These are phyloP conservation scores for Phtheirospermum japonicum DNA, from an alignment of 257 asterid species.

Conservation along the genomic window DNA sequence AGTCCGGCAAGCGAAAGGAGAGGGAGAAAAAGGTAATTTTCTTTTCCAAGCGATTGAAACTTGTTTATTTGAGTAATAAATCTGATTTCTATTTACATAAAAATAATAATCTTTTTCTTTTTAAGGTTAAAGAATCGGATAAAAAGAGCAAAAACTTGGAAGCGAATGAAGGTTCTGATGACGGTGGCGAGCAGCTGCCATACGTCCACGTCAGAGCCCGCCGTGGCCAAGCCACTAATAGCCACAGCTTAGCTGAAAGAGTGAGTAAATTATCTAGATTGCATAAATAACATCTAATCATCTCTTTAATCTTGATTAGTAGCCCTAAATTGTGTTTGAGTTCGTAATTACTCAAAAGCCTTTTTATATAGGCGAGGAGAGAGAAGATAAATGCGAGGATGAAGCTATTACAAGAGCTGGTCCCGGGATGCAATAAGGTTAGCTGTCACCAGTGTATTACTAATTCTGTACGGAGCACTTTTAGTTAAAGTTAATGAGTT, in stretches of 20 bases:
- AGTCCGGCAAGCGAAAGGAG: constrained; percentile 62
- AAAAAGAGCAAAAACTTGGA: constrained; percentile 51
- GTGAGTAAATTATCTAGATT: constrained; percentile 28
- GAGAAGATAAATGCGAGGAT: constrained; percentile 96
- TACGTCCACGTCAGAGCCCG: constrained; percentile 92
- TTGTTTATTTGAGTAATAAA: neutral
- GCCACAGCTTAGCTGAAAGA: constrained; percentile 98
- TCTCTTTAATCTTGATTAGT: constrained; percentile 29
- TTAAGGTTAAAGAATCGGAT: constrained; percentile 51
- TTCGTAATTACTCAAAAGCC: constrained; percentile 10
- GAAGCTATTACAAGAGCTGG: constrained; percentile 95
- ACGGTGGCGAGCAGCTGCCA: constrained; percentile 64
- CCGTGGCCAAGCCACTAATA: constrained; percentile 97
- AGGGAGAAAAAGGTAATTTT: constrained; percentile 57
- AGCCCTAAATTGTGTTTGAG: neutral
- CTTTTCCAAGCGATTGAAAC: neutral
- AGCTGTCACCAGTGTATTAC: constrained; percentile 36
- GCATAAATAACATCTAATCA: constrained; percentile 23
- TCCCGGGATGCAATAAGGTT: constrained; percentile 99
- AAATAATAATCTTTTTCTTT: neutral
- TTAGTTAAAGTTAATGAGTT: too few relatives aligned
- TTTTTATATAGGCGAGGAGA: constrained; percentile 78
- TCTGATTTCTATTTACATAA: neutral
- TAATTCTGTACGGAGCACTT: constrained; percentile 13
- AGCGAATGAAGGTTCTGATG: constrained; percentile 42